Evolutionary conservation across 1,284 basidiomycete species (phyloP), one percentile per base, ranked within the genome.

Genomic region (Amylostereum areolatum): DNA sequence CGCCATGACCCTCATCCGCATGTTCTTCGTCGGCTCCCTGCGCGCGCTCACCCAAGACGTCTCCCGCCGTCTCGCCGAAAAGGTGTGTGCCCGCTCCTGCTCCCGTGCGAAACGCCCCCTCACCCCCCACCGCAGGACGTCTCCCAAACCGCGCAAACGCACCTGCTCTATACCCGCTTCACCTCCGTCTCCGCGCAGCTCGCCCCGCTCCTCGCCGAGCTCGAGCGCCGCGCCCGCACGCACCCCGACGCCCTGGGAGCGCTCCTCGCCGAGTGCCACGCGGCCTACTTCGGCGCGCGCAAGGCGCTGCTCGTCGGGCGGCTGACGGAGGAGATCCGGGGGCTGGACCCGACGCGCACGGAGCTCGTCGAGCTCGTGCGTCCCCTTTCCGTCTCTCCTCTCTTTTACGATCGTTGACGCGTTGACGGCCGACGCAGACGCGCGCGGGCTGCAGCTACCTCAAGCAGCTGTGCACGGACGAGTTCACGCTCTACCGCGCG

Each of bases 1-100:
- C 33, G 89, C 92, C 25, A 96, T 97, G 93, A 96, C 92, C 0
- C 75, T 97, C 46, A 92, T 97, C 70, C 94, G 90, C 63, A 92
- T 97, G 80, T 92, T 88, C 67, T 95, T 96, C 59, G 83, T 94
- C 25, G 85, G 87, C 3, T 85, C 88, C 2, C 72, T 97, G 9
- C 77, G 84, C 48, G 80, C 84, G 1, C 73, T 94, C 9, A 81
- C 84, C 1, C 68, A 79, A 25, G 90, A 96, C 57, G 78, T 94
- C 10, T 77, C 78, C 2, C 85, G 77, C 57, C 78, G 89, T 7
- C 64, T 93, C 43, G 74, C 76, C 0, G 89, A 92, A 57, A 88
- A 85, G 72, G 89, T 83, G 49, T 33, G 63, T 50, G 12, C 27
- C 32, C 7, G 6, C 11, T 39, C 45, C 4, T 43, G n/a, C 33